Evolutionary conservation across 441 rosid genomes (phyloP).

Genomic region (Croton laevigatus): DNA sequence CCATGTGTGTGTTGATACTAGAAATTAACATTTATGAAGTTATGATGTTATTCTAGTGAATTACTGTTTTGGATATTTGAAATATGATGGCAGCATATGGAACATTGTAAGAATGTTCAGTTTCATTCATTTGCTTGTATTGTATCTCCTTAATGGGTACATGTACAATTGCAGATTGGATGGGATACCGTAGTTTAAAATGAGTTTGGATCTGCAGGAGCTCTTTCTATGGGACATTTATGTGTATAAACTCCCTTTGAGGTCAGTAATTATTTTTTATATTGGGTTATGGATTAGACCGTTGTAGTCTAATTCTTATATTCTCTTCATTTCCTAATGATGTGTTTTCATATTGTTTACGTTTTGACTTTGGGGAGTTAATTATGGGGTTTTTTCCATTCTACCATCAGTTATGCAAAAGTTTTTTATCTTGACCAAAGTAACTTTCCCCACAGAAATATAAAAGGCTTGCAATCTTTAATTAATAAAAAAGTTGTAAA

Average conservation of each 20-base stretch:
- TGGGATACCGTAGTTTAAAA: slow-evolving; percentile 92
- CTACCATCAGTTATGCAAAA: slow-evolving; percentile 56
- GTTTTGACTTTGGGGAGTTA: slow-evolving; percentile 52
- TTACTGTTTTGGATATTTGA: no score
- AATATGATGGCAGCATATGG: no score
- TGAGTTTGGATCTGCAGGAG: slow-evolving; percentile 79
- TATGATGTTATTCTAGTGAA: no score
- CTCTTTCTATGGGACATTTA: slow-evolving; percentile 85
- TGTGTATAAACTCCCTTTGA: slow-evolving; percentile 95
- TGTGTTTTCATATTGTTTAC: no score
- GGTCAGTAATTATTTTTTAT: slow-evolving; percentile 46
- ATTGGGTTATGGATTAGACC: not conserved
- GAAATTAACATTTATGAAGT: no score
- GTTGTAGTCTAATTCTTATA: slow-evolving; percentile 3
- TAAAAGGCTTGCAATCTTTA: no score
- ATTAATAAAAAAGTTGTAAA: no score
- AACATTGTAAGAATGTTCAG: no score
- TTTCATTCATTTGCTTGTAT: not conserved
- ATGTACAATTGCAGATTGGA: slow-evolving; percentile 55
- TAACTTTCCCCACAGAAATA: no score
- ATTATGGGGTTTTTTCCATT: slow-evolving; percentile 78
- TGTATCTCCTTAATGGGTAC: slow-evolving; percentile 3
- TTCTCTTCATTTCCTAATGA: slow-evolving; percentile 3
- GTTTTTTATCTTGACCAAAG: no score
- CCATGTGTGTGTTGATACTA: no score